Evolutionary conservation across 2,329 filamentous ascomycete species (phyloP).

Genomic region (Cytospora piceicola): DNA sequence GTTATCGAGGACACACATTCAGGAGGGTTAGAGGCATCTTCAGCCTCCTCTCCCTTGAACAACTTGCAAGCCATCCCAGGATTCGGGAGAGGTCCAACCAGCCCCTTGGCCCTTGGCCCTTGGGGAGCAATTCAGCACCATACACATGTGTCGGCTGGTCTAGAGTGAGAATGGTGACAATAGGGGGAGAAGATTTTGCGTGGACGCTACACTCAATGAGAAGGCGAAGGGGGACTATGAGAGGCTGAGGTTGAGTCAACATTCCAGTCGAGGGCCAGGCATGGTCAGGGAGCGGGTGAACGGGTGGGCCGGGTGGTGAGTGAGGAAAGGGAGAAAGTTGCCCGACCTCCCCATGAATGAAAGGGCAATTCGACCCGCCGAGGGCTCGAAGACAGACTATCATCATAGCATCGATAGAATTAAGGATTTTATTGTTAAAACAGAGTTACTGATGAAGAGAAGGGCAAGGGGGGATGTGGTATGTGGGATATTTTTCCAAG

Average conservation of each 20-base stretch:
- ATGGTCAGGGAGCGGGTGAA: neutral
- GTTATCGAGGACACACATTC: conserved; percentile 8
- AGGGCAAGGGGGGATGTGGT: neutral
- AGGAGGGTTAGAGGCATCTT: conserved; percentile 10
- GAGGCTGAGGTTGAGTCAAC: conserved; percentile 28
- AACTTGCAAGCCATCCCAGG: conserved; percentile 1
- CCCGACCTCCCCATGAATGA: neutral
- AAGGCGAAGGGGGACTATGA: conserved; percentile 7
- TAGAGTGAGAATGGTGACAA: neutral
- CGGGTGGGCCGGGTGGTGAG: neutral
- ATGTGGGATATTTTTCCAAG: no score
- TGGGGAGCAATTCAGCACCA: neutral
- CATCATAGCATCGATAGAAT: neutral
- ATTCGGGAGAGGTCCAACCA: conserved; percentile 24
- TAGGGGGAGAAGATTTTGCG: neutral
- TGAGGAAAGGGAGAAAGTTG: conserved; percentile 17
- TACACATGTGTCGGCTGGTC: conserved; percentile 14
- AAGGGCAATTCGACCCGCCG: neutral
- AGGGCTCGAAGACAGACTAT: neutral
- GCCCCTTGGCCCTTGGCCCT: conserved; percentile 29
- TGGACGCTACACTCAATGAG: conserved; percentile 1
- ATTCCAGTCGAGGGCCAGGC: conserved; percentile 30
- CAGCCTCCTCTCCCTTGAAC: conserved; percentile 21
- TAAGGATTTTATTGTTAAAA: no score
- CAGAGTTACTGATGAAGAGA: neutral